Conservation (phyloP, 108 stramenopile species). For the Fragilariopsis cylindrus region DNA sequence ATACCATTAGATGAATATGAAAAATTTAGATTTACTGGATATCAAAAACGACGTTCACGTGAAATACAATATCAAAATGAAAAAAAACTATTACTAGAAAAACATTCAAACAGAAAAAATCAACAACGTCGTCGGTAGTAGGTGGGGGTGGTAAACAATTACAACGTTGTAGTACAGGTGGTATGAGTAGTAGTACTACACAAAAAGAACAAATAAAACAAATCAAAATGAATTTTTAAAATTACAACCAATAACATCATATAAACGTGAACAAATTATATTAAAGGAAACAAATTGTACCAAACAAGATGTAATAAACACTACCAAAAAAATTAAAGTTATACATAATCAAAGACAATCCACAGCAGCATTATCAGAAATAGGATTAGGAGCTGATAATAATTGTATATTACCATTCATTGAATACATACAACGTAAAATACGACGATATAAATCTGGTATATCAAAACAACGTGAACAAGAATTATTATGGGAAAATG, state of each 20-base stretch:
- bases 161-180: no score
- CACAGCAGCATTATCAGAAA: constrained; percentile 8
- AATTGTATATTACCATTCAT: no score
- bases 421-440: constrained; percentile 6
- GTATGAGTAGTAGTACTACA: no score
- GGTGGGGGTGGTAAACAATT: no score
- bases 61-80: no score
- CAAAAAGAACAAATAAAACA: constrained; percentile 5
- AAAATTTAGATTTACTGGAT: no score
- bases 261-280: constrained; percentile 9
- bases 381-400: constrained; percentile 4
- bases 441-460: constrained; percentile 13
- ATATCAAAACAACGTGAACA: constrained; percentile 23
- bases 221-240: neutral
- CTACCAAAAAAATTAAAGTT: neutral
- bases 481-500: constrained; percentile 25
- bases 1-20: neutral
- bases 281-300: neutral
- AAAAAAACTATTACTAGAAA: no score
- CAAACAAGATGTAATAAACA: constrained; percentile 3
- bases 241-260: neutral
- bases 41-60: no score
- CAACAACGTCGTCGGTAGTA: no score
- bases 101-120: no score
- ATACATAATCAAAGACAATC: constrained; percentile 10